These are phyloP conservation scores for Herpotrichia juniperi DNA, from an alignment of 2,329 filamentous ascomycete species.

Conservation along the genomic window DNA sequence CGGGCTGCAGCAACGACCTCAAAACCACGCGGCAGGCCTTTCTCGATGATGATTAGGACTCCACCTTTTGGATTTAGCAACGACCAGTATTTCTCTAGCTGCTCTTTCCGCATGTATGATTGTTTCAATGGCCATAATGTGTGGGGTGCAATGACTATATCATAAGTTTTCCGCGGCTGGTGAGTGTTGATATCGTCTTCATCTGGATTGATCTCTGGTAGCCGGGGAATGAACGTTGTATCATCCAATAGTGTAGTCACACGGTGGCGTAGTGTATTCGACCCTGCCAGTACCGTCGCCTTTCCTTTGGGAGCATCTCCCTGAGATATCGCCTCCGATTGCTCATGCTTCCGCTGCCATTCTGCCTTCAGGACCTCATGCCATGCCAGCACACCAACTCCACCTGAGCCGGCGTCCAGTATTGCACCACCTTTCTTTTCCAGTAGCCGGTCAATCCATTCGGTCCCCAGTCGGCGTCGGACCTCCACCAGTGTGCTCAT, in stretches of 20 bases:
- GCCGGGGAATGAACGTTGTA: conserved; percentile 87
- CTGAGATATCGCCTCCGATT: conserved; percentile 26
- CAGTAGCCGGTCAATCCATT: conserved; percentile 72
- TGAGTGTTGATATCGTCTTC: conserved; percentile 50
- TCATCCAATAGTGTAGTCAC: conserved; percentile 80
- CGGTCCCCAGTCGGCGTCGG: conserved; percentile 71
- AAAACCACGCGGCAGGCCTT: conserved; percentile 89
- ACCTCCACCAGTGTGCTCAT: conserved; percentile 74
- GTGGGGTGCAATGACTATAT: conserved; percentile 89
- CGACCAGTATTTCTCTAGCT: conserved; percentile 89
- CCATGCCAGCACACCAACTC: conserved; percentile 76
- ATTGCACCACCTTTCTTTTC: conserved; percentile 66
- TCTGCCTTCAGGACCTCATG: conserved; percentile 80
- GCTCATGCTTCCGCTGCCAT: conserved; percentile 70
- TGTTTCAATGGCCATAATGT: conserved; percentile 77
- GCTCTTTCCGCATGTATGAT: conserved; percentile 75
- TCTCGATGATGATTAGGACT: conserved; percentile 85
- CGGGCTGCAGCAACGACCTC: conserved; percentile 88
- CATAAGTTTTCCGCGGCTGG: conserved; percentile 74
- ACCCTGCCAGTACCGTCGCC: conserved; percentile 80
- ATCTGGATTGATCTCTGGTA: conserved; percentile 83
- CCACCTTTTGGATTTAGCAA: conserved; percentile 84
- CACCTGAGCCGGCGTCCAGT: conserved; percentile 76
- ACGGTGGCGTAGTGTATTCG: conserved; percentile 75
- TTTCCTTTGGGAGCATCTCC: conserved; percentile 65